Evolutionary conservation across 495 filamentous ascomycete genomes (phyloP).

Genomic region (Tuber indicum): DNA sequence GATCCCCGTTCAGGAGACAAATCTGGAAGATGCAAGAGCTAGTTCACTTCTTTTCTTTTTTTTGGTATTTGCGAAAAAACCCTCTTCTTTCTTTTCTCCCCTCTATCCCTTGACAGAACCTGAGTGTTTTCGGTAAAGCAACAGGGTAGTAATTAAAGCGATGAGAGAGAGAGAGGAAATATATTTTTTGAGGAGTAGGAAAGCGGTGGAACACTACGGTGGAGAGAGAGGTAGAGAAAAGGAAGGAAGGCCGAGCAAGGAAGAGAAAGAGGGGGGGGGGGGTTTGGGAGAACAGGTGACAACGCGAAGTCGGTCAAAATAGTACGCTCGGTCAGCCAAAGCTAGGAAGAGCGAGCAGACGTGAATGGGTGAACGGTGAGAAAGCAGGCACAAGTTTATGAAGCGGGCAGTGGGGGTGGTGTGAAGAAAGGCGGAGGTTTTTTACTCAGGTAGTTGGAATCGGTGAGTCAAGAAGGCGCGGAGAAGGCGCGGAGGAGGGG

Average conservation of each 20-base stretch:
- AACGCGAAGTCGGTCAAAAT: slow-evolving; percentile 27
- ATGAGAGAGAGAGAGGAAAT: slow-evolving; percentile 17
- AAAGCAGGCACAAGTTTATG: neutral
- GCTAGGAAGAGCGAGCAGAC: neutral
- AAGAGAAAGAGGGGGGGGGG: slow-evolving; percentile 17
- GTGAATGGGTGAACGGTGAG: neutral
- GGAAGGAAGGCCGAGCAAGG: slow-evolving; percentile 27
- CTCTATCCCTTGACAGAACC: neutral
- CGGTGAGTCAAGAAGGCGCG: slow-evolving; percentile 25
- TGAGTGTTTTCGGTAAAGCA: slow-evolving; percentile 16
- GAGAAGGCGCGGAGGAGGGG: neutral
- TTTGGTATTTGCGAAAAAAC: slow-evolving; percentile 18
- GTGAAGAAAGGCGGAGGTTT: neutral
- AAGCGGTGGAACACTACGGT: slow-evolving; percentile 18
- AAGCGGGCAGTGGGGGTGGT: slow-evolving; percentile 1
- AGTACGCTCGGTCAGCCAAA: neutral
- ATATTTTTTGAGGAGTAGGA: slow-evolving; percentile 16
- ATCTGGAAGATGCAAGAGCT: slow-evolving; percentile 22
- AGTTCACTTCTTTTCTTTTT: slow-evolving; percentile 20
- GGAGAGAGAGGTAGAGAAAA: slow-evolving; percentile 17
- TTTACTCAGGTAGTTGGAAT: slow-evolving; percentile 6
- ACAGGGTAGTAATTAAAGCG: slow-evolving; percentile 17
- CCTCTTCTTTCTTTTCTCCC: slow-evolving; percentile 4
- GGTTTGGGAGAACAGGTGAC: slow-evolving; percentile 30
- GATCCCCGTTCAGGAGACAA: neutral